These are phyloP conservation scores for Karstenula rhodostoma DNA, from an alignment of 2,329 filamentous ascomycete species.

Conservation along the genomic window DNA sequence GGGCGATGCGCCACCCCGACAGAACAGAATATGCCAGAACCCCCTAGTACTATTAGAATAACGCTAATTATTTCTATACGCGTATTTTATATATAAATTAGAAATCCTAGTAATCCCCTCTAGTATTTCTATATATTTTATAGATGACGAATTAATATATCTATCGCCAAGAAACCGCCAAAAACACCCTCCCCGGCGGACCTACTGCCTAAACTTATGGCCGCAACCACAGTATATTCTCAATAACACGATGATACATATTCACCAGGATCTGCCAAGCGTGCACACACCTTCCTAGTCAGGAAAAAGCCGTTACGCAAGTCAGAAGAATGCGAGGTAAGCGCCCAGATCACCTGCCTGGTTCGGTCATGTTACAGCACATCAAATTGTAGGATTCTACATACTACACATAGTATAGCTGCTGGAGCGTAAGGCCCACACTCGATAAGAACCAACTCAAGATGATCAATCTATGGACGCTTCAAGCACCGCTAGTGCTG, in stretches of 20 bases:
- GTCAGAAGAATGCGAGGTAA: neutral
- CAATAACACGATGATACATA: neutral
- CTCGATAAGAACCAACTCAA: neutral
- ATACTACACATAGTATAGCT: neutral
- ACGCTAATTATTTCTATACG: too few relatives aligned
- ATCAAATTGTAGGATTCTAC: neutral
- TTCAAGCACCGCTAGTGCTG: neutral
- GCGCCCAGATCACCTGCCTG: constrained; percentile 4
- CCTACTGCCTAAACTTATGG: too few relatives aligned
- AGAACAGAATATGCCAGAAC: too few relatives aligned
- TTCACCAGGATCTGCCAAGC: neutral
- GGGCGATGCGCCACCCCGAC: too few relatives aligned
- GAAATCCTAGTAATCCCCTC: too few relatives aligned
- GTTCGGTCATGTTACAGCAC: neutral
- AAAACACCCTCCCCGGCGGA: too few relatives aligned
- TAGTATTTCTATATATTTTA: too few relatives aligned
- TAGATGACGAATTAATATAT: too few relatives aligned
- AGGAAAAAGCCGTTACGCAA: neutral
- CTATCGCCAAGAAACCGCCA: too few relatives aligned
- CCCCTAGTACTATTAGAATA: too few relatives aligned
- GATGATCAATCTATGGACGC: neutral
- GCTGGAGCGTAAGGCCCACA: neutral
- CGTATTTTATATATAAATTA: too few relatives aligned
- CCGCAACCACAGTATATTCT: too few relatives aligned
- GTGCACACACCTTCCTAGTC: constrained; percentile 4